phyloP scores from a whole-genome alignment of 257 asterid species.

The Solanum sitiens region DNA sequence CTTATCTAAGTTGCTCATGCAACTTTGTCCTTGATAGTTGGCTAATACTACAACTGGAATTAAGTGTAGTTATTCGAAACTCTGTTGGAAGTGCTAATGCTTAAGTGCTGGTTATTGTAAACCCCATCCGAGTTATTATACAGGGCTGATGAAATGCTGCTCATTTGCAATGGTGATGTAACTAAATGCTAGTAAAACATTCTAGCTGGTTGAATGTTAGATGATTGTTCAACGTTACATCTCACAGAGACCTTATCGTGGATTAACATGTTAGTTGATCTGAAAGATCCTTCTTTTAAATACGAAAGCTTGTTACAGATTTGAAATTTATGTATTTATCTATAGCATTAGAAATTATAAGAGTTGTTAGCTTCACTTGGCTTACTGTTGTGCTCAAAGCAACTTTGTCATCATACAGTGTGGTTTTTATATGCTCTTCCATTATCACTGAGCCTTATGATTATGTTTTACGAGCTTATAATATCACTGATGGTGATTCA shows the following conservation, averaged over 20 bases:
- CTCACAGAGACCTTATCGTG: background rate
- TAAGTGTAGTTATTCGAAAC: rapidly evolving
- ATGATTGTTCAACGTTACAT: background rate
- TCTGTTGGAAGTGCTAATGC: background rate
- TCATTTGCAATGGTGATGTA: background rate
- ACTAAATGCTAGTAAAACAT: background rate
- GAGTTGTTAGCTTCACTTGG: background rate
- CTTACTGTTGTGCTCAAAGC: background rate
- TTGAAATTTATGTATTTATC: background rate
- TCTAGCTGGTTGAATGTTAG: background rate
- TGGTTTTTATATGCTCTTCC: background rate
- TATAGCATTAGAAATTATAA: background rate
- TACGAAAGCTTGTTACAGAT: background rate
- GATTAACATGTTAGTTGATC: background rate
- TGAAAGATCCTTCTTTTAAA: background rate
- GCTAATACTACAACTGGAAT: background rate
- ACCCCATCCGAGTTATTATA: background rate
- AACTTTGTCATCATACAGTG: background rate
- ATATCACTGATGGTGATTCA: background rate
- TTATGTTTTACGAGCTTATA: background rate
- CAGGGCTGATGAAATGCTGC: background rate
- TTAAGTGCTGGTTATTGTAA: background rate
- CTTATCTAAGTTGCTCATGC: background rate
- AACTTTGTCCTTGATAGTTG: background rate
- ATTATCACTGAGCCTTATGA: background rate